A percentile compares a stretch with the other conserved stretches of the same genome.
phyloP scores from a whole-genome alignment of 495 filamentous ascomycete genomes.

The Tuber umbilicatum region DNA sequence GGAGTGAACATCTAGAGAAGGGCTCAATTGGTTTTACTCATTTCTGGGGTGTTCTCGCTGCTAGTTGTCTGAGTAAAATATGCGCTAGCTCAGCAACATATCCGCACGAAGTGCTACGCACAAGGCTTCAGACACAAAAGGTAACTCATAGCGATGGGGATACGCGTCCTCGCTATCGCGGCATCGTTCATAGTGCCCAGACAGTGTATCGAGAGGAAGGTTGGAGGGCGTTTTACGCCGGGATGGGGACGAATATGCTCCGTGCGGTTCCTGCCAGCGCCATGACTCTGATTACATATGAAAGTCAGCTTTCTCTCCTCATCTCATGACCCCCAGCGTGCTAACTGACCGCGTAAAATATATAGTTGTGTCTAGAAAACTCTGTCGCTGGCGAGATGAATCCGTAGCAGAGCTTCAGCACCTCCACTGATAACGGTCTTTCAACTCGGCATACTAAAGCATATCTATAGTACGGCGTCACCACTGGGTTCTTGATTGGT shows the following conservation, averaged over 20 bases:
- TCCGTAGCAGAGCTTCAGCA: background rate
- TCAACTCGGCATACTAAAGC: background rate
- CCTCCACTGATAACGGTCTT: background rate
- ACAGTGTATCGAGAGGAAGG: conserved; percentile 87
- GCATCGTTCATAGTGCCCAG: conserved; percentile 71
- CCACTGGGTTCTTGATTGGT: background rate
- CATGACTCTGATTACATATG: conserved; percentile 96
- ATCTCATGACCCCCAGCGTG: background rate
- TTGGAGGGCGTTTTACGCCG: conserved; percentile 93
- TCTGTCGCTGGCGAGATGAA: background rate
- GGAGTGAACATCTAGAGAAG: conserved; percentile 53
- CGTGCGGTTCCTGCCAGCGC: conserved; percentile 89
- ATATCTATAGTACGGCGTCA: background rate
- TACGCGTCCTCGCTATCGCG: conserved; percentile 65
- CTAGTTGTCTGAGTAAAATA: conserved; percentile 91
- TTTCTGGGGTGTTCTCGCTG: conserved; percentile 68
- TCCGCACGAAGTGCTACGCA: conserved; percentile 92
- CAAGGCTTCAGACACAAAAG: conserved; percentile 74
- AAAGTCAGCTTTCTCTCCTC: conserved; percentile 42
- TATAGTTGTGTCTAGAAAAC: background rate
- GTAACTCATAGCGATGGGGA: conserved; percentile 46
- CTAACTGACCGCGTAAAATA: background rate
- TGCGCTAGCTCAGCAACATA: conserved; percentile 94
- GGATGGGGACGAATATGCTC: conserved; percentile 97
- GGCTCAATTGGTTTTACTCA: conserved; percentile 51